Conservation (phyloP, 2,329 filamentous ascomycete species). For the Fusarium odoratissimum region DNA sequence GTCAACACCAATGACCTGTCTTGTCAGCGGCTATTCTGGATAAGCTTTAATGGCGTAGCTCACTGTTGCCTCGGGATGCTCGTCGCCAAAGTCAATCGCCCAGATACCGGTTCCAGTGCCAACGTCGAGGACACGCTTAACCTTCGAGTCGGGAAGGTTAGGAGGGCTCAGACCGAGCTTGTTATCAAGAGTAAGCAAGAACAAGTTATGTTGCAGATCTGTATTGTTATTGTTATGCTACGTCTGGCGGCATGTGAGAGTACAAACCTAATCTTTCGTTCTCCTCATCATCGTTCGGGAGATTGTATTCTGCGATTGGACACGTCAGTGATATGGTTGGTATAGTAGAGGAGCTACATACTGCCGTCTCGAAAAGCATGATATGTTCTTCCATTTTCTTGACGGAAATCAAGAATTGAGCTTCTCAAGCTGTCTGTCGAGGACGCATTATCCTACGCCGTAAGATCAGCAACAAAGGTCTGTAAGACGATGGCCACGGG, state of each 20-base stretch:
- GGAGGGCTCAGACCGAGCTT: slow-evolving; percentile 23
- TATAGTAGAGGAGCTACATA: not conserved
- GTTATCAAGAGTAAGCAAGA: slow-evolving; percentile 12
- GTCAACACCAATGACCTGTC: slow-evolving; percentile 18
- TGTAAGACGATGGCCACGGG: accelerated
- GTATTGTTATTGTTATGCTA: not conserved
- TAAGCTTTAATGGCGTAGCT: not conserved
- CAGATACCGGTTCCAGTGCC: slow-evolving; percentile 23
- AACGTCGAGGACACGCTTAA: slow-evolving; percentile 18
- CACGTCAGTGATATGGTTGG: not conserved
- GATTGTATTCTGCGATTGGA: slow-evolving; percentile 8
- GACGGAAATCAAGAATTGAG: slow-evolving; percentile 13
- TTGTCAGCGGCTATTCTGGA: not conserved
- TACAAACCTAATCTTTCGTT: slow-evolving; percentile 10
- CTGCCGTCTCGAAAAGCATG: slow-evolving; percentile 21
- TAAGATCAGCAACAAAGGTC: not conserved
- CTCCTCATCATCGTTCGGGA: slow-evolving; percentile 16
- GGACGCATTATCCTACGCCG: not conserved
- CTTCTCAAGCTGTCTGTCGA: slow-evolving; percentile 24
- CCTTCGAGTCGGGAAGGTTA: not conserved
- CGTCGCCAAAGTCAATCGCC: slow-evolving; percentile 22
- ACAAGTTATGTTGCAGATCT: slow-evolving; percentile 24
- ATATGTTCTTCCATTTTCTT: slow-evolving; percentile 23
- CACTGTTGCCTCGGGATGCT: slow-evolving; percentile 7
- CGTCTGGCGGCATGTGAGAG: accelerated